Conservation (phyloP, 1,139 yeast species). For the Suhomyces choctaworum region DNA sequence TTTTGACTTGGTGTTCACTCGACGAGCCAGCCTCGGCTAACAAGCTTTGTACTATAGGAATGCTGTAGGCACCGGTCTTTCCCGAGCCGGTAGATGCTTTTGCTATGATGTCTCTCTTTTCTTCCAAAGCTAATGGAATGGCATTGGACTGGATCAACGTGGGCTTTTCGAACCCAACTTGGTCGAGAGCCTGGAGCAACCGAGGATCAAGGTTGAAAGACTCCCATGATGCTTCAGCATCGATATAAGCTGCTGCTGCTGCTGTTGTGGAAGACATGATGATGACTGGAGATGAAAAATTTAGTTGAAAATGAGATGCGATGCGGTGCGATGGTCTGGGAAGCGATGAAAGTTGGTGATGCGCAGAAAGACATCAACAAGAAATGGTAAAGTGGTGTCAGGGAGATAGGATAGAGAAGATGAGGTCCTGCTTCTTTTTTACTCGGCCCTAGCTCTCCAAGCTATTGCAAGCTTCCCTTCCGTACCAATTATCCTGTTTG, state of each 20-base stretch:
- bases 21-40: slow-evolving; percentile 31
- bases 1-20: slow-evolving; percentile 36
- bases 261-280: slow-evolving; percentile 27
- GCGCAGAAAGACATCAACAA: too few species aligned
- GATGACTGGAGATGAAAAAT: slow-evolving; percentile 3
- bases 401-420: too few species aligned
- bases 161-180: slow-evolving; percentile 79
- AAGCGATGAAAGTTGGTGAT: not conserved
- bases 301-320: slow-evolving; percentile 14
- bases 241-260: slow-evolving; percentile 66
- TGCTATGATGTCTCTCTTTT: slow-evolving; percentile 82
- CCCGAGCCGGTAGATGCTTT: slow-evolving; percentile 92
- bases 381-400: too few species aligned
- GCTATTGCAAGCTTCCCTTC: too few species aligned
- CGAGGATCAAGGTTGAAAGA: slow-evolving; percentile 76
- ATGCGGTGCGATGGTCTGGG: slow-evolving; percentile 7
- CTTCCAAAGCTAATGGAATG: slow-evolving; percentile 88
- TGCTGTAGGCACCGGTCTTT: slow-evolving; percentile 79
- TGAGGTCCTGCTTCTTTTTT: too few species aligned
- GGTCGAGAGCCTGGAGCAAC: slow-evolving; percentile 78
- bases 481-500: too few species aligned
- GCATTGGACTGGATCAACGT: slow-evolving; percentile 89
- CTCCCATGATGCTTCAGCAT: slow-evolving; percentile 70
- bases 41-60: slow-evolving; percentile 75
- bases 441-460: too few species aligned